phyloP scores from a whole-genome alignment of 2,329 filamentous ascomycete genomes.

The Epichloe elymi region DNA sequence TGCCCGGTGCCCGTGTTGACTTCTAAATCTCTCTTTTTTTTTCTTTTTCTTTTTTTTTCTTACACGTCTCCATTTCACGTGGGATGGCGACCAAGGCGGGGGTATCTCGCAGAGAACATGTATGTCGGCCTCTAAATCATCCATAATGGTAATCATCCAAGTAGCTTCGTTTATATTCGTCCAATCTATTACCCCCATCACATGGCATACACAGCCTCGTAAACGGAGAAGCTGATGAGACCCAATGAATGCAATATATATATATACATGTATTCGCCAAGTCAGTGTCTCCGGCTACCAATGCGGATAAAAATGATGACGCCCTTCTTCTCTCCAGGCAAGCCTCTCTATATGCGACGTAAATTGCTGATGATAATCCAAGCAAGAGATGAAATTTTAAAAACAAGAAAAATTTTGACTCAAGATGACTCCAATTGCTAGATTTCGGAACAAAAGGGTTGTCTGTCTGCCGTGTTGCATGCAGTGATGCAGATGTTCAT shows the following conservation, averaged over 20 bases:
- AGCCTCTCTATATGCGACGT: not conserved
- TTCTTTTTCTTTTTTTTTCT: not conserved
- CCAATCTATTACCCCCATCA: too few relatives aligned
- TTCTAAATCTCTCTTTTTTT: not conserved
- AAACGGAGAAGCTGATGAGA: too few relatives aligned
- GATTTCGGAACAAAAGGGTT: not conserved
- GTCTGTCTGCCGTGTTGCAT: too few relatives aligned
- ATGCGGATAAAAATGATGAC: not conserved
- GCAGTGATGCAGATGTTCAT: not conserved
- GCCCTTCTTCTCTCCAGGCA: not conserved
- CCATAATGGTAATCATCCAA: too few relatives aligned
- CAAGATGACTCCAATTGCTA: not conserved
- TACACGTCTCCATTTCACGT: too few relatives aligned
- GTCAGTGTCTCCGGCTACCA: not conserved
- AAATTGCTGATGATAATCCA: not conserved
- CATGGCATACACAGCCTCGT: too few relatives aligned
- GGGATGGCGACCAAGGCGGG: too few relatives aligned
- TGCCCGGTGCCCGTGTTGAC: not conserved
- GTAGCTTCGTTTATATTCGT: too few relatives aligned
- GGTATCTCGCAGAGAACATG: too few relatives aligned
- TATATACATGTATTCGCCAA: too few relatives aligned
- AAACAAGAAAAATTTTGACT: not conserved
- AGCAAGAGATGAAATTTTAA: not conserved
- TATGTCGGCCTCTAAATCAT: too few relatives aligned
- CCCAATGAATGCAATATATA: too few relatives aligned